phyloP scores from a whole-genome alignment of 2,329 filamentous ascomycete species.

The Neofusicoccum sp. region DNA sequence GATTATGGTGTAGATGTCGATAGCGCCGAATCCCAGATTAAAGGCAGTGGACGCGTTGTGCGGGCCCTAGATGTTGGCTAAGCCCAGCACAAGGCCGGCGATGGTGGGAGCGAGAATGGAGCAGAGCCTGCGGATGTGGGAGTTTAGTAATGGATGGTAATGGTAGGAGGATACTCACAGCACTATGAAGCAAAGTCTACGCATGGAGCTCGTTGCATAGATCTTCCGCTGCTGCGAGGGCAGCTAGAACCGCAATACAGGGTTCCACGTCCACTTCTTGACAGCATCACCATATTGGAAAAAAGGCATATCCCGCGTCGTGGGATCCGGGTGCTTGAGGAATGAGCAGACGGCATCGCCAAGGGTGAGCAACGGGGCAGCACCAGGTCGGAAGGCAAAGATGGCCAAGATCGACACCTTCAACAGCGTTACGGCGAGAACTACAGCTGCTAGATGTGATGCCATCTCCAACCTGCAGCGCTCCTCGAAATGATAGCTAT shows the following conservation, averaged over 20 bases:
- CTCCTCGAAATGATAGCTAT: not conserved
- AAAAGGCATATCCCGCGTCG: not conserved
- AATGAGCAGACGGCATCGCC: not conserved
- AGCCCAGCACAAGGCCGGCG: too few relatives aligned
- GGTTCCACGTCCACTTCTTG: not conserved
- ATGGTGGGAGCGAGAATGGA: too few relatives aligned
- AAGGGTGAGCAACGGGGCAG: not conserved
- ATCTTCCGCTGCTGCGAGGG: not conserved
- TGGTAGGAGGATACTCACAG: too few relatives aligned
- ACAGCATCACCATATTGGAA: not conserved
- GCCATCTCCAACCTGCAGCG: not conserved
- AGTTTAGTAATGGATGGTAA: too few relatives aligned
- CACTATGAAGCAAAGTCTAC: too few relatives aligned
- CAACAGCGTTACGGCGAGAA: not conserved
- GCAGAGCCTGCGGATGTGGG: too few relatives aligned
- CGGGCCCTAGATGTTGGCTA: too few relatives aligned
- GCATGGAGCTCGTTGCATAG: too few relatives aligned
- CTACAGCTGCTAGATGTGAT: not conserved
- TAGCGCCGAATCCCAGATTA: too few relatives aligned
- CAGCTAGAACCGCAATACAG: not conserved
- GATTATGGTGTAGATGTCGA: too few relatives aligned
- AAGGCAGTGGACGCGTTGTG: too few relatives aligned
- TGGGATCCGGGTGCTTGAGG: not conserved
- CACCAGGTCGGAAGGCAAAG: not conserved
- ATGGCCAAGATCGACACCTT: not conserved